Base-by-base conservation (phyloP, 2,329 filamentous ascomycete species). In the Alternaria gansuensis region DNA sequence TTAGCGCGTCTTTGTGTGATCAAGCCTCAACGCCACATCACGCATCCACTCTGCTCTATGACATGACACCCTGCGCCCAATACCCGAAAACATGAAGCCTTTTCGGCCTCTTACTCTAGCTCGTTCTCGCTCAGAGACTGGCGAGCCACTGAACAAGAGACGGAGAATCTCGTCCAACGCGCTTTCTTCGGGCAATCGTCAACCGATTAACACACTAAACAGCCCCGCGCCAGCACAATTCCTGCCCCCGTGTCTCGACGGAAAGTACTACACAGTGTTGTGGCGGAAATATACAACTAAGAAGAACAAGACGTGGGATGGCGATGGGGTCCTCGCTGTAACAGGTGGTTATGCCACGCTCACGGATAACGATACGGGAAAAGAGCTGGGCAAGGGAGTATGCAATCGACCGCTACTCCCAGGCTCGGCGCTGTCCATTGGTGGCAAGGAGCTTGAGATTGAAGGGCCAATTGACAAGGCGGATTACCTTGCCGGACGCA, bases 291-390 rank as follows among this genome's bases (percentile, higher is more conserved):
- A 84, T 51, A 90, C 88, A 0, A 84, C 80, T 5, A 91, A 90
- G 75, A 92, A 91, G 77, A 86, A 91, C 75, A 91, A 91, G 73
- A 91, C 88, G 5, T 92, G 89, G 88, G 89, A 91, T 68, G 88
- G 89, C 2, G 89, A 92, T 75, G 89, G 88, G 2, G 81, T 90
- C 2, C 79, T 91, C 8, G 80, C 82, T 4, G 80, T 89, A 3
- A 76, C 79, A 2, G 82, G 81, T 34, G 87, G 87, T 4, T 84
- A 84, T 69, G 87, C 84, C 4, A 82, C 80, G 52, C 79, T 91
- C 14, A 84, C 87, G 59, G 87, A 91, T 71, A 81, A 85, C 10
- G 69, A 75, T 21, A 83, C 83, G 0, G 89, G 89, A 3, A 84
- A 83, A 71, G 84, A 88, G 21, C 82, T 91, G 75, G 89, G 88